Conservation (phyloP, 2,329 filamentous ascomycete species). For the Fusarium verticillioides region DNA sequence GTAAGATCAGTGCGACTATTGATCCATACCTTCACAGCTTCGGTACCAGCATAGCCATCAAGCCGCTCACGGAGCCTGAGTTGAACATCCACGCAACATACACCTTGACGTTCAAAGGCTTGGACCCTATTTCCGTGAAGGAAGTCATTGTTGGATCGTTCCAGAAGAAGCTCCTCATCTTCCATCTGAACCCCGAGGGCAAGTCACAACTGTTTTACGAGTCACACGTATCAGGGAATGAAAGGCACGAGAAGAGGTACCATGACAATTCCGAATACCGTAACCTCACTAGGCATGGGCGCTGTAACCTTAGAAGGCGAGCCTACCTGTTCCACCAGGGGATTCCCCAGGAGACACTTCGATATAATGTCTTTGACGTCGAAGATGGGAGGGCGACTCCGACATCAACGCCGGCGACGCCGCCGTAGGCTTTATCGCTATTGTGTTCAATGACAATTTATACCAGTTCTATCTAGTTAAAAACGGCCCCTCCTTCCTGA, state of each 20-base stretch:
- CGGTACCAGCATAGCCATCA: not conserved
- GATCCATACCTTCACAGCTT: not conserved
- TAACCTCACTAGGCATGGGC: not conserved
- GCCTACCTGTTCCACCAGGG: not conserved
- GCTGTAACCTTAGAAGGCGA: too few relatives aligned
- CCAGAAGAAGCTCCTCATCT: not conserved
- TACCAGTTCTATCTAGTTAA: not conserved
- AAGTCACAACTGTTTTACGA: not conserved
- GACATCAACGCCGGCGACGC: not conserved
- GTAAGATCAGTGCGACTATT: not conserved
- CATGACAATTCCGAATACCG: not conserved
- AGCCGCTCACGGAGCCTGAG: not conserved
- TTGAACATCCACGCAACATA: not conserved
- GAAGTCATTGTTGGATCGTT: not conserved
- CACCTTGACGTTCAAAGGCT: not conserved
- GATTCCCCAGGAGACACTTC: not conserved
- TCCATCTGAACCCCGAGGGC: not conserved
- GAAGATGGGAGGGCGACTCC: not conserved
- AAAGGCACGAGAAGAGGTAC: accelerated
- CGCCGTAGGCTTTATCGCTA: not conserved
- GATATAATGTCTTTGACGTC: not conserved
- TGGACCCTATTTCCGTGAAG: not conserved
- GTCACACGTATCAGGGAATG: accelerated
- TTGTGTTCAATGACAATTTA: not conserved
- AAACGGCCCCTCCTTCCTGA: accelerated